Conservation (phyloP, 345 rosid genomes). For the Aethionema arabicum region DNA sequence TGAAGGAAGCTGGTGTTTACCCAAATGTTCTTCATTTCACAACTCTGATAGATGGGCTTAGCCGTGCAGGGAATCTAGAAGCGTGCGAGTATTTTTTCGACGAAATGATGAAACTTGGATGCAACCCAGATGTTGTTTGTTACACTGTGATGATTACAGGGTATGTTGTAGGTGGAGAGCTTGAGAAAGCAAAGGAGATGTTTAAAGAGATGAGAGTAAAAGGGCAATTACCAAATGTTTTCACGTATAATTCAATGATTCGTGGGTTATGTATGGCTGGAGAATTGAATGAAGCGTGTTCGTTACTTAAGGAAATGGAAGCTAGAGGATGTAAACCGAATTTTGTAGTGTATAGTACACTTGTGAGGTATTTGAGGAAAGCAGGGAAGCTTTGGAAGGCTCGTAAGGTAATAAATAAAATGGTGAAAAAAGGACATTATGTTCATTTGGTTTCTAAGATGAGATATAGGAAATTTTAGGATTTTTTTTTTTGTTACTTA, state of each 20-base stretch:
- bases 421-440: conserved; percentile 73
- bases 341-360: conserved; percentile 78
- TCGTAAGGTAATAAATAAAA: conserved; percentile 57
- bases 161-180: conserved; percentile 58
- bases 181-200: conserved; percentile 65
- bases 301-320: conserved; percentile 81
- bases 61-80: conserved; percentile 81
- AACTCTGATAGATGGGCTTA: conserved; percentile 87
- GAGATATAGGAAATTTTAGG: conserved; percentile 48
- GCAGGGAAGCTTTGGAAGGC: conserved; percentile 82
- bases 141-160: conserved; percentile 87
- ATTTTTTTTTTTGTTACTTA: conserved; percentile 1
- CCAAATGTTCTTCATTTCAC: conserved; percentile 76
- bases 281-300: conserved; percentile 66
- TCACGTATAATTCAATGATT: conserved; percentile 85
- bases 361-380: conserved; percentile 63
- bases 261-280: conserved; percentile 75
- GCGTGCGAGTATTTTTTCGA: conserved; percentile 77
- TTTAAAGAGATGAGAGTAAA: conserved; percentile 59
- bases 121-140: conserved; percentile 76
- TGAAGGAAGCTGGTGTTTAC: conserved; percentile 67
- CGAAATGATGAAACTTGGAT: conserved; percentile 65
- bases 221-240: conserved; percentile 78
- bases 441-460: conserved; percentile 57
- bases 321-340: conserved; percentile 80